These are phyloP conservation scores for Arachis monticola DNA, from an alignment of 331 rosid species.

Conservation along the genomic window DNA sequence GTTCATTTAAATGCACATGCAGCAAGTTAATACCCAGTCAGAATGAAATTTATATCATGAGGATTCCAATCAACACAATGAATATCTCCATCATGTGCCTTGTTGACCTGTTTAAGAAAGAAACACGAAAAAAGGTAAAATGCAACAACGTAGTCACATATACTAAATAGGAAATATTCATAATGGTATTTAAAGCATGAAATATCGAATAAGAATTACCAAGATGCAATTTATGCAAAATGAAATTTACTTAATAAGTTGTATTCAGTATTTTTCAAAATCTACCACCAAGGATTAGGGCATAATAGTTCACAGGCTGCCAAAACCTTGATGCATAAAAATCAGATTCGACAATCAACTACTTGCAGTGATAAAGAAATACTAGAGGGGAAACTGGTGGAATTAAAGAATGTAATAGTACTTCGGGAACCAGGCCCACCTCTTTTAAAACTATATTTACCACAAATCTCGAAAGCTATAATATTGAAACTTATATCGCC, in stretches of 20 bases:
- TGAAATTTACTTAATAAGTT: conserved; percentile 2
- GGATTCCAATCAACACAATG: conserved; percentile 99
- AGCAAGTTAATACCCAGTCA: conserved; percentile 76
- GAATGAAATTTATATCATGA: conserved; percentile 75
- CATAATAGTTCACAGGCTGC: conserved; percentile 18
- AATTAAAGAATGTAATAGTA: conserved; percentile 2
- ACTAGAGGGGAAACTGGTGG: background rate
- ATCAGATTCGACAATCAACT: background rate
- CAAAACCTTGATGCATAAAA: background rate
- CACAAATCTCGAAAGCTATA: background rate
- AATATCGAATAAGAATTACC: conserved; percentile 6
- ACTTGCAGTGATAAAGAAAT: conserved; percentile 3
- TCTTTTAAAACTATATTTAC: background rate
- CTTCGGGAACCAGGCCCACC: background rate
- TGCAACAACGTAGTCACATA: conserved; percentile 12
- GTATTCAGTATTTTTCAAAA: conserved; percentile 23
- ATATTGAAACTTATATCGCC: conserved; percentile 12
- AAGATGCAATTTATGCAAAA: conserved; percentile 12
- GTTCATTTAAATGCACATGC: conserved; percentile 18
- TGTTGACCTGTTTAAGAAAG: conserved; percentile 70
- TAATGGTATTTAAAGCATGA: conserved; percentile 6
- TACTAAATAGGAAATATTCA: conserved; percentile 4
- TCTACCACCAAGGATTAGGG: conserved; percentile 14
- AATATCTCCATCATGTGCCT: conserved; percentile 87
- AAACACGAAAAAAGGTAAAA: conserved; percentile 20